These are phyloP conservation scores for Mallotus nudiflorus DNA, from an alignment of 345 rosid genomes.

Conservation along the genomic window DNA sequence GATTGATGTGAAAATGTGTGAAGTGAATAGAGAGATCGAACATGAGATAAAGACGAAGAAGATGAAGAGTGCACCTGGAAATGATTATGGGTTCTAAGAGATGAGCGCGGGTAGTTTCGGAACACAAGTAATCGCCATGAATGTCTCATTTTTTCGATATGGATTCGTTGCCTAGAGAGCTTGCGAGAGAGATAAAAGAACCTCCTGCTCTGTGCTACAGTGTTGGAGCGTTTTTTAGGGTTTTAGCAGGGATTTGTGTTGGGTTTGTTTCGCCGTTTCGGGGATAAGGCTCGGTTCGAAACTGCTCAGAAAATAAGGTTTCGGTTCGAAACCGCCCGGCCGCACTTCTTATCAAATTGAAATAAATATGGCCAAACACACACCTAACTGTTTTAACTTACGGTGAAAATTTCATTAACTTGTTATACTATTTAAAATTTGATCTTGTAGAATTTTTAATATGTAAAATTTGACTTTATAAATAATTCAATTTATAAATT, in stretches of 20 bases:
- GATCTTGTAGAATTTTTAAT: too few species aligned
- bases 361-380: too few species aligned
- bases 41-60: slow-evolving; percentile 7
- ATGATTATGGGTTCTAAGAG: slow-evolving; percentile 26
- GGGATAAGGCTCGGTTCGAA: too few species aligned
- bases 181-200: not conserved
- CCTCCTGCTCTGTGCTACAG: not conserved
- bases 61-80: slow-evolving; percentile 42
- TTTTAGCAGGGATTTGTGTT: slow-evolving; percentile 7
- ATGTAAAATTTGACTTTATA: too few species aligned
- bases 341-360: too few species aligned
- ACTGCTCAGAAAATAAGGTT: too few species aligned
- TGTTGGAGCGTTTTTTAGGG: slow-evolving; percentile 2
- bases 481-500: too few species aligned
- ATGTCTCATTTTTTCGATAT: slow-evolving; percentile 56
- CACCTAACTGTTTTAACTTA: too few species aligned
- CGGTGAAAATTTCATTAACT: too few species aligned
- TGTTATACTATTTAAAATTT: too few species aligned
- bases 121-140: slow-evolving; percentile 62
- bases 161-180: not conserved
- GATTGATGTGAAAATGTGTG: slow-evolving; percentile 17
- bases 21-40: slow-evolving; percentile 33
- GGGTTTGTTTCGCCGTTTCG: too few species aligned
- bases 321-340: too few species aligned
- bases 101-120: slow-evolving; percentile 44